Conservation (phyloP, 495 filamentous ascomycete genomes). For the Xylaria flabelliformis region DNA sequence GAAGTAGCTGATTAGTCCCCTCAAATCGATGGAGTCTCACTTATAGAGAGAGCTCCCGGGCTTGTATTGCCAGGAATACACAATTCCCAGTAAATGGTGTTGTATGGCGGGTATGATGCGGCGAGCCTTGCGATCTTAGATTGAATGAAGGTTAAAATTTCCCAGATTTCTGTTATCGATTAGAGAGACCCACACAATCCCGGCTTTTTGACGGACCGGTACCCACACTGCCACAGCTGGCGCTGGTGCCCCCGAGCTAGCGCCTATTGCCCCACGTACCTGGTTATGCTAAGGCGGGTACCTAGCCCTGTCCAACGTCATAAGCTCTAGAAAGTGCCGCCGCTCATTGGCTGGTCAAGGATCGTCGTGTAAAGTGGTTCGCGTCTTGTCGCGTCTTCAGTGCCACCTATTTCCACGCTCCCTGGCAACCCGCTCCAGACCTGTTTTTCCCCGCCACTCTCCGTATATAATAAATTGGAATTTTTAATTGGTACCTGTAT, state of each 20-base stretch:
- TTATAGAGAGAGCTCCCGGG: neutral
- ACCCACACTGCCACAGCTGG: neutral
- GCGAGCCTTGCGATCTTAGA: neutral
- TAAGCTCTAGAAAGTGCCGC: conserved; percentile 6
- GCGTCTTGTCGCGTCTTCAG: conserved; percentile 42
- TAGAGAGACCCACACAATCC: neutral
- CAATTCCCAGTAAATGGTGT: conserved; percentile 4
- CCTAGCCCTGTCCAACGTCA: conserved; percentile 24
- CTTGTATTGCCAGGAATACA: neutral
- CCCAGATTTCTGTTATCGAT: conserved; percentile 26
- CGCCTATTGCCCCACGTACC: neutral
- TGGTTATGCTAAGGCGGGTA: neutral
- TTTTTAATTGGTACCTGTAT: conserved; percentile 7
- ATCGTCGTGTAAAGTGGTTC: conserved; percentile 31
- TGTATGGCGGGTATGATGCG: neutral
- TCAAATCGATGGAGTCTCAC: neutral
- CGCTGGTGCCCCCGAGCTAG: neutral
- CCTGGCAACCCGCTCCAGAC: neutral
- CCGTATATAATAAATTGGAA: conserved; percentile 6
- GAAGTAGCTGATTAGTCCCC: neutral
- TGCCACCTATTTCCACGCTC: conserved; percentile 27
- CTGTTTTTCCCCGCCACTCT: conserved; percentile 24
- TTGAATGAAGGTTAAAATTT: conserved; percentile 22
- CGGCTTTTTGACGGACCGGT: neutral
- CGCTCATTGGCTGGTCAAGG: conserved; percentile 10